These are phyloP conservation scores for Achaetomium macrosporum DNA, from an alignment of 2,329 filamentous ascomycete species.

Conservation along the genomic window DNA sequence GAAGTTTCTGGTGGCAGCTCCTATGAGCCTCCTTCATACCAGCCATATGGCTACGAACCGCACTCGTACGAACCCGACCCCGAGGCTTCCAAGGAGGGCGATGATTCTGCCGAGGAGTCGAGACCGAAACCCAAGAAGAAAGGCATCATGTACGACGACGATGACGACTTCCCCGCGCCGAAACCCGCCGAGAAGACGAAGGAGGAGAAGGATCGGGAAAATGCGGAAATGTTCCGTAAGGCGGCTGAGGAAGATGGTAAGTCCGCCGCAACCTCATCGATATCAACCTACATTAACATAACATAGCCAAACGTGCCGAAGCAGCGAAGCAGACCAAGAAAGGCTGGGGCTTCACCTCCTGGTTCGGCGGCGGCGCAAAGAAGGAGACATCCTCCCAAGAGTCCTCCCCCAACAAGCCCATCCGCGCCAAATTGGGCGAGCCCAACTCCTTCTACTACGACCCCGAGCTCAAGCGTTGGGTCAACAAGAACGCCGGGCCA, in stretches of 20 bases:
- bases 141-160: slow-evolving; percentile 75
- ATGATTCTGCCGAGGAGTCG: slow-evolving; percentile 42
- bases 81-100: slow-evolving; percentile 37
- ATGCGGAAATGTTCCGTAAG: slow-evolving; percentile 78
- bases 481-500: slow-evolving; percentile 85
- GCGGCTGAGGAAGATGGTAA: slow-evolving; percentile 71
- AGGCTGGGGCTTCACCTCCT: slow-evolving; percentile 77
- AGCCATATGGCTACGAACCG: slow-evolving; percentile 50
- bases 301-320: slow-evolving; percentile 54
- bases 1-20: slow-evolving; percentile 24
- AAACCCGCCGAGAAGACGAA: slow-evolving; percentile 55
- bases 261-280: slow-evolving; percentile 21
- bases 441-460: slow-evolving; percentile 92
- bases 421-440: slow-evolving; percentile 90
- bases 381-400: slow-evolving; percentile 52
- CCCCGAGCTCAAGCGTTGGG: slow-evolving; percentile 92
- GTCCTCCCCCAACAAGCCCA: slow-evolving; percentile 56
- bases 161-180: slow-evolving; percentile 55
- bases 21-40: slow-evolving; percentile 30
- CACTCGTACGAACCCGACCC: slow-evolving; percentile 57
- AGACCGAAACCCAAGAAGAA: slow-evolving; percentile 64
- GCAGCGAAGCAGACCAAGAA: slow-evolving; percentile 52
- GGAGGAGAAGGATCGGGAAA: slow-evolving; percentile 67
- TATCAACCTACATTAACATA: slow-evolving; percentile 8
- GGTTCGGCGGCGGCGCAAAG: slow-evolving; percentile 64